Evolutionary conservation across 495 filamentous ascomycete genomes (phyloP), one percentile per base, ranked within the genome.

Genomic region (Cercophora sp.): DNA sequence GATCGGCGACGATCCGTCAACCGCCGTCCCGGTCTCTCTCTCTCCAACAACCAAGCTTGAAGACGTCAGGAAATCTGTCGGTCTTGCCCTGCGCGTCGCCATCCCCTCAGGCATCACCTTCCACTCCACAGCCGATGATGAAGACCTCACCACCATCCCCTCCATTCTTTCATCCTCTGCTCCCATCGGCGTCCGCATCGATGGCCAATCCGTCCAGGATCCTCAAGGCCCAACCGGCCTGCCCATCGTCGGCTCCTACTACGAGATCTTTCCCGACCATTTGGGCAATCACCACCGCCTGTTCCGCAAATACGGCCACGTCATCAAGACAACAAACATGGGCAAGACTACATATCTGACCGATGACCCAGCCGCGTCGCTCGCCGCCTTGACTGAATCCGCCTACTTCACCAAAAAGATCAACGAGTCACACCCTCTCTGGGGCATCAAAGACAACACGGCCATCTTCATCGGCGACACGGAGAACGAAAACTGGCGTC

Each of bases 271-370:
- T 56, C 78, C 80, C 0, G 80, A 84, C 59, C 78, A 78, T 52
- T 61, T 82, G 0, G 80, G 80, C 4, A 84, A 84, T 64, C 73
- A 82, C 58, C 64, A 80, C 27, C 72, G 79, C 1, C 73, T 82
- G 0, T 82, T 80, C 53, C 63, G 70, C 5, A 58, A 69, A 26
- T 82, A 81, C 59, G 80, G 80, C 3, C 68, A 68, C 0, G 53
- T 84, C 25, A 67, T 81, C 64, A 77, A 79, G 56, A 81, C 80
- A 0, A 76, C 54, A 25, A 79, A 75, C 59, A 68, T 82, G 60
- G 80, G 80, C 16, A 69, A 61, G 8, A 70, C 63, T 0, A 66
- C 61, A 1, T 83, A 79, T 57, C 69, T 68, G 1, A 81, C 79
- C 34, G 76, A 81, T 45, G 68, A 74, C 51, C 78, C 80, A 0